Evolutionary conservation across 805 yeast species (phyloP), one percentile per base, ranked within the genome.

Genomic region (Lipomyces mesembrius): DNA sequence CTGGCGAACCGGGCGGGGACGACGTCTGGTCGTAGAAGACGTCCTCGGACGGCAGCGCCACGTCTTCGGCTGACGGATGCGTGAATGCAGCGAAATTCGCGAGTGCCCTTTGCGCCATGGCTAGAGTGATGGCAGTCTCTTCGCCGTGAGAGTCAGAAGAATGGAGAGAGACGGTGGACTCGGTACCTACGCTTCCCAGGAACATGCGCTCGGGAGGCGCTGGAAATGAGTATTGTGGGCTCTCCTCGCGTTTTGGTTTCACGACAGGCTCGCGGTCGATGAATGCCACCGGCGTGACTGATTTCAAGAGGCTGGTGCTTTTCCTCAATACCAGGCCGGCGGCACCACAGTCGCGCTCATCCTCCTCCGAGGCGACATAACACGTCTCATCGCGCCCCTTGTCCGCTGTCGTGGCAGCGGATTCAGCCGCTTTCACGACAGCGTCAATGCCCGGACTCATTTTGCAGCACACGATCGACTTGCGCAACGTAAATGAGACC

Each of bases 161-260:
- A 43, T 43, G 49, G 49, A 43, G 49, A 3, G 49, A 43, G 49
- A 43, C 49, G 5, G 49, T 43, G 9, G 49, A 43, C 49, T 43
- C 49, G 22, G 49, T 43, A 3, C 49, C 49, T 17, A 17, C 49
- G 22, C 49, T 43, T n/a, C n/a, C 49, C 49, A 43, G 49, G 32
- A 39, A n/a, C 51, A 25, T 34, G 12, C 58, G 53, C 9, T 51
- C 63, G 29, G 39, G 17, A 4, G 11, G 53, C 2, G 67, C 25
- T 17, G 64, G 64, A 61, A 65, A 65, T 6, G 68, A 65, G 6
- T 43, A 43, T n/a, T 43, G n/a, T 17, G 22, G 11, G 9, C 4
- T 43, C 22, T n/a, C 49, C 22, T 43, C 49, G 49, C 20, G 20
- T 43, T 43, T n/a, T n/a, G 2, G 2, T n/a, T 43, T 43, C 22